Conservation (phyloP, 2,329 filamentous ascomycete species). For the Pestalotiopsis sp. region DNA sequence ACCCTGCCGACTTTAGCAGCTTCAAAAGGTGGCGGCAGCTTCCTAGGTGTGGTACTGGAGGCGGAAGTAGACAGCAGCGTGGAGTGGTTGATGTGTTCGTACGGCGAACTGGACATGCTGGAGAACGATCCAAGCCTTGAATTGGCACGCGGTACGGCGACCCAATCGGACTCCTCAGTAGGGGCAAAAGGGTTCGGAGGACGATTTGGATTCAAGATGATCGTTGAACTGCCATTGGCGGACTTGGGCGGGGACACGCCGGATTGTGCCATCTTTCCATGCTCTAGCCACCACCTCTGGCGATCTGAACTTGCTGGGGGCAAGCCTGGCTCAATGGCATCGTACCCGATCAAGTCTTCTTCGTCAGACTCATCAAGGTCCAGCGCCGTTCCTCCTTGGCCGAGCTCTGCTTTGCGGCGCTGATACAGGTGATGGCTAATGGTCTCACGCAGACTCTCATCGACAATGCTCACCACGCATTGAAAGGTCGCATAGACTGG, state of each 20-base stretch:
- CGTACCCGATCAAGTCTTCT: constrained; percentile 80
- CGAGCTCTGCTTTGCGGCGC: constrained; percentile 67
- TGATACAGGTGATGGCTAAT: constrained; percentile 77
- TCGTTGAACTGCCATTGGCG: constrained; percentile 46
- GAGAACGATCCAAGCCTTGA: constrained; percentile 56
- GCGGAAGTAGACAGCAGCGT: constrained; percentile 45
- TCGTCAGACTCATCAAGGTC: constrained; percentile 67
- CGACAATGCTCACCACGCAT: constrained; percentile 77
- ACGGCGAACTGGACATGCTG: constrained; percentile 61
- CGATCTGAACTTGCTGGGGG: constrained; percentile 68
- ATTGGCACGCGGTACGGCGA: constrained; percentile 59
- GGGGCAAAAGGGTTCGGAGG: constrained; percentile 80
- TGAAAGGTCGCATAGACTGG: constrained; percentile 91
- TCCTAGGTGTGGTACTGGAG: constrained; percentile 47
- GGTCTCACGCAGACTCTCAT: constrained; percentile 71
- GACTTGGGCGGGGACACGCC: constrained; percentile 64
- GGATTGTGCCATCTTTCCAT: constrained; percentile 75
- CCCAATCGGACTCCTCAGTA: constrained; percentile 82
- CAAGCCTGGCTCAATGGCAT: constrained; percentile 78
- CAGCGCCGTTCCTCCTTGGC: constrained; percentile 60
- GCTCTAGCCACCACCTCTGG: constrained; percentile 72
- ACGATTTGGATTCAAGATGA: constrained; percentile 71
- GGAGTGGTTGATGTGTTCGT: constrained; percentile 58
- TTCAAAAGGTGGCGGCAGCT: constrained; percentile 54
- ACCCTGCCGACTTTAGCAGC: constrained; percentile 47